Evolutionary conservation across 768 basidiomycete genomes (phyloP).

Genomic region (Imleria badia): DNA sequence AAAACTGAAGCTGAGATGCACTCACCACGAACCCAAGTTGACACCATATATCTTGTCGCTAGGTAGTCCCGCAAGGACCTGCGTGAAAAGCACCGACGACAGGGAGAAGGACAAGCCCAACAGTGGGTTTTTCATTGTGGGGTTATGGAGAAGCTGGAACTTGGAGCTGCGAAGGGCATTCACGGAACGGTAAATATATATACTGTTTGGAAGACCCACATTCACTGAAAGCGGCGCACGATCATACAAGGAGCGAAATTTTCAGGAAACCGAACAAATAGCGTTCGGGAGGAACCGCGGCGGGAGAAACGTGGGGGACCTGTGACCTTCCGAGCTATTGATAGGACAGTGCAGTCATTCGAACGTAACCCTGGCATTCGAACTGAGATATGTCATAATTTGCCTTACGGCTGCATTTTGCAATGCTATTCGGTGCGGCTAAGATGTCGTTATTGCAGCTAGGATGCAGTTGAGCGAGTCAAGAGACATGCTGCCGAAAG

Average conservation of each 20-base stretch:
- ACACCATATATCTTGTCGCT: constrained; percentile 63
- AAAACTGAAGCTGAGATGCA: neutral
- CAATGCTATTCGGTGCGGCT: neutral
- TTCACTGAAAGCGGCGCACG: constrained; percentile 1
- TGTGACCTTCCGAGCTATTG: constrained; percentile 7
- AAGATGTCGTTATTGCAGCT: too few species aligned
- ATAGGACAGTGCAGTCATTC: neutral
- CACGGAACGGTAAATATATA: constrained; percentile 7
- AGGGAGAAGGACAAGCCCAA: constrained; percentile 16
- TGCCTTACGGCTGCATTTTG: neutral
- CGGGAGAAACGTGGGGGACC: neutral
- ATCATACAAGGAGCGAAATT: neutral
- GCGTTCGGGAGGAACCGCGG: neutral
- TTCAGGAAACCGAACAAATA: neutral
- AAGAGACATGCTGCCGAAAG: too few species aligned
- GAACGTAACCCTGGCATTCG: neutral
- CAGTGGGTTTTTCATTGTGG: constrained; percentile 21
- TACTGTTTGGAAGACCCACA: neutral
- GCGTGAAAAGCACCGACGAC: constrained; percentile 13
- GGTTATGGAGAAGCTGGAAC: neutral
- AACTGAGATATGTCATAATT: neutral
- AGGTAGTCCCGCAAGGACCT: constrained; percentile 21
- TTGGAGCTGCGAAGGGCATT: neutral
- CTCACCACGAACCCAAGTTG: constrained; percentile 66
- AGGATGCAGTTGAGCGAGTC: too few species aligned